Evolutionary conservation across 2,329 filamentous ascomycete genomes (phyloP), one percentile per base, ranked within the genome.

Genomic region (Cordyceps cicadae): DNA sequence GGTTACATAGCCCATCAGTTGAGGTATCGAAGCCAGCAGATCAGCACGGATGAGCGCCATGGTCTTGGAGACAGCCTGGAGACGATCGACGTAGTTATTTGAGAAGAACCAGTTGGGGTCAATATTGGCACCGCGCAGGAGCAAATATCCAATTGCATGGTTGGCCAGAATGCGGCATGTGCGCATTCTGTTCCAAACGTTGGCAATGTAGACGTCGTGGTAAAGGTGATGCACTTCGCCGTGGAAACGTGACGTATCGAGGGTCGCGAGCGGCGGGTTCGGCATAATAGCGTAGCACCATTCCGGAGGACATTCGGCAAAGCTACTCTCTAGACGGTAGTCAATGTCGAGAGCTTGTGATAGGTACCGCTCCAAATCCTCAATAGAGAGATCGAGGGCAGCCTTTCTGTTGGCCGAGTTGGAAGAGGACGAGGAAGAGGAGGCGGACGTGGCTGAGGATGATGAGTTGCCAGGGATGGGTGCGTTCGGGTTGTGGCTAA

Each of bases 21-120:
- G 60, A 15, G 60, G 60, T 17, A 62, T 43, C 15, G 60, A 24
- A 8, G 60, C 54, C 21, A 62, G 39, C 32, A 62, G 45, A 39
- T 62, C 60, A 32, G 54, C 41, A 12, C 60, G 60, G 32, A 62
- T 45, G 46, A 19, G 32, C 14, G 43, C 50, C 54, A 62, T 59
- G 24, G 54, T 62, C 50, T 54, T 59, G 50, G 60, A 59, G 41
- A 62, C 50, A 29, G 32, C 39, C 45, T 62, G 60, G 5, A 62
- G 55, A n/a, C 60, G 54, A 9, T 62, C 60, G 7, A 55, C 60
- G 46, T 62, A 54, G 32, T 56, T 58, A 43, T 62, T 62, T 24
- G 60, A 59, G 45, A 62, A 62, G 55, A 62, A 62, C 60, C 60
- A 62, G 54, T 59, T 62, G 49, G 54, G 45, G 45, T 62, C 55